Base-by-base conservation (phyloP, 257 asterid genomes). In the Solanum peruvianum region DNA sequence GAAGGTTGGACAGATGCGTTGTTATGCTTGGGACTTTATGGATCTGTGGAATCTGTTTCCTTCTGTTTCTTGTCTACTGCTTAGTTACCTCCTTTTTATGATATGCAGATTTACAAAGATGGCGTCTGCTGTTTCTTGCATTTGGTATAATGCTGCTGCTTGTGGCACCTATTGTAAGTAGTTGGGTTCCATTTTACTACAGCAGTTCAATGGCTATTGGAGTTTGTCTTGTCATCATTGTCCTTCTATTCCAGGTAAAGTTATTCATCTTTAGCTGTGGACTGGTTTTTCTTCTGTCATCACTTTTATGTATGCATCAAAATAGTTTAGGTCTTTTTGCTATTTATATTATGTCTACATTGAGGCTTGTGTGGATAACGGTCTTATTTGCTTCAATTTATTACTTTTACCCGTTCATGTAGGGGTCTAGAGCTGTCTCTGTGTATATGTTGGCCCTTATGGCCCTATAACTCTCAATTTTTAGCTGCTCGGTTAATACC, bases 151-250 rank as follows among this genome's bases (percentile, higher is more conserved):
- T 91, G 78, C 49, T 93, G 81, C 90, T 95, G 92, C 90, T 95
- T 60, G 87, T 94, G 89, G 98, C 99, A 20, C 98, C 99, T 60
- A 84, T 93, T 89, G 94, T 96, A 86, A 92, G 98, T 89, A 90
- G 96, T 92, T 96, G 98, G 98, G 98, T 95, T 87, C 99, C 98
- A 23, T 96, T 96, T 87, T 96, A 96, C 90, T 96, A 96, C 87
- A 93, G 98, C 93, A 95, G 96, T 89, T 96, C 98, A 27, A 95
- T 96, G 99, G 96, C 94, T 44, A 93, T 96, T 25, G 98, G 98
- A 89, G 86, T 95, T 77, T 92, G 96, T 87, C 98, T 96, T 89
- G 98, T 95, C 47, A 89, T 96, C 87, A 90, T 95, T 82, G 92
- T 96, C 87, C 87, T 96, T 87, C 97, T 96, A 58, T 96, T 96